These are phyloP conservation scores for Phialophora expanda DNA, from an alignment of 2,329 filamentous ascomycete genomes.

Conservation along the genomic window DNA sequence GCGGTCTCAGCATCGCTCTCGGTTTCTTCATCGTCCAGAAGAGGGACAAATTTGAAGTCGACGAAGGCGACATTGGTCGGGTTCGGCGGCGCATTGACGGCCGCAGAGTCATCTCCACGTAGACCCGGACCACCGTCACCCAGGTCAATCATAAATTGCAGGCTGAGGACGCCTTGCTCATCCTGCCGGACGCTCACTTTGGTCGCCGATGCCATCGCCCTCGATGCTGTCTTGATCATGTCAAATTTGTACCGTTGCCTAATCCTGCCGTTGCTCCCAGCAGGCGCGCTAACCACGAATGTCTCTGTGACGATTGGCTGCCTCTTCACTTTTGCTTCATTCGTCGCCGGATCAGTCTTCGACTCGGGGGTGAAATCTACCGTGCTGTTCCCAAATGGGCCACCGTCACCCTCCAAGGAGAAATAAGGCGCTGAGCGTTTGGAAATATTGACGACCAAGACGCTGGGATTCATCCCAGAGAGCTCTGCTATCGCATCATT, in stretches of 20 bases:
- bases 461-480: slow-evolving; percentile 70
- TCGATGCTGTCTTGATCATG: slow-evolving; percentile 79
- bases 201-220: slow-evolving; percentile 90
- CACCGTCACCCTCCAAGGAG: slow-evolving; percentile 69
- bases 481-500: slow-evolving; percentile 60
- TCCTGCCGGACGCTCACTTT: slow-evolving; percentile 93
- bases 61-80: slow-evolving; percentile 46
- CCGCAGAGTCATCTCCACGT: slow-evolving; percentile 24
- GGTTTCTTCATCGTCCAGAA: slow-evolving; percentile 52
- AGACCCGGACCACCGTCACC: slow-evolving; percentile 56
- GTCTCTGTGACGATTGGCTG: slow-evolving; percentile 55
- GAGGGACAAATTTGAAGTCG: slow-evolving; percentile 55
- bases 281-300: slow-evolving; percentile 63
- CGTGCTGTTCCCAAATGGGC: slow-evolving; percentile 63
- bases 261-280: slow-evolving; percentile 62
- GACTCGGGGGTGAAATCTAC: slow-evolving; percentile 64
- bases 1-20: slow-evolving; percentile 40
- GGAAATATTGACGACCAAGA: slow-evolving; percentile 71
- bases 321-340: slow-evolving; percentile 42
- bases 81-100: slow-evolving; percentile 25
- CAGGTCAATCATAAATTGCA: slow-evolving; percentile 95
- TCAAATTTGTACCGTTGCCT: slow-evolving; percentile 85
- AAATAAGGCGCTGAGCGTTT: slow-evolving; percentile 70
- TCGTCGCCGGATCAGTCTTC: slow-evolving; percentile 47
- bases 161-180: slow-evolving; percentile 83